Evolutionary conservation across 208 protist genomes (phyloP), one percentile per base, ranked within the genome.

Genomic region (Trypanosoma vivax): DNA sequence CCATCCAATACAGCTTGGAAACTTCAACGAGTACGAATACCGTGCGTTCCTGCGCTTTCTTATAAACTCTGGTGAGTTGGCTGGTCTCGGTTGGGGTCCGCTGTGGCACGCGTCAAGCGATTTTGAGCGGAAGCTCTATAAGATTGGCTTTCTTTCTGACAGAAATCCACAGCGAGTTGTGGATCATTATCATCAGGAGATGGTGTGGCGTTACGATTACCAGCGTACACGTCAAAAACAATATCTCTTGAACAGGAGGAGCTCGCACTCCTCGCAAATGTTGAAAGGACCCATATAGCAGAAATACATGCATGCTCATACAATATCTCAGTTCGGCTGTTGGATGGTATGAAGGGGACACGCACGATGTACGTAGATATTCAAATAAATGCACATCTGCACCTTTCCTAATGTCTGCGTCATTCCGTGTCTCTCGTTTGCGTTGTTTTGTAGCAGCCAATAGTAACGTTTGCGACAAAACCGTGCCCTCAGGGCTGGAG

Each of bases 111-210:
- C 89, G 47, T 91, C 83, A 14, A 91, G 82, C 47, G 73, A 84
- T 31, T 96, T 96, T 68, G 89, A 96, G 69, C 61, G 89, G 18
- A 96, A 93, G 62, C 66, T 94, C 51, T 92, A 94, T 73, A 96
- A 96, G 59, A 92, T 96, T 46, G 83, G 68, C 9, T 96, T 96
- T 60, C 79, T 96, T 65, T 93, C 89, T 0, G 74, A 79, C 30
- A 65, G 74, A 14, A 96, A 96, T 52, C 89, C 89, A 30, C 86
- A 96, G 65, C 54, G 71, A 10, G 82, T 96, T n/a, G 54, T 96
- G 37, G 82, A 96, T 47, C 89, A 96, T 52, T 94, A 96, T 50
- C 88, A 95, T 55, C 88, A 95, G 57, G 88, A 95, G 61, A 57
- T 95, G 11, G 84, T 95, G 14, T 96, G 89, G 86, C 72, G 77